Base-by-base conservation (phyloP, 352 stramenopile species). In the Globisporangium solare region DNA sequence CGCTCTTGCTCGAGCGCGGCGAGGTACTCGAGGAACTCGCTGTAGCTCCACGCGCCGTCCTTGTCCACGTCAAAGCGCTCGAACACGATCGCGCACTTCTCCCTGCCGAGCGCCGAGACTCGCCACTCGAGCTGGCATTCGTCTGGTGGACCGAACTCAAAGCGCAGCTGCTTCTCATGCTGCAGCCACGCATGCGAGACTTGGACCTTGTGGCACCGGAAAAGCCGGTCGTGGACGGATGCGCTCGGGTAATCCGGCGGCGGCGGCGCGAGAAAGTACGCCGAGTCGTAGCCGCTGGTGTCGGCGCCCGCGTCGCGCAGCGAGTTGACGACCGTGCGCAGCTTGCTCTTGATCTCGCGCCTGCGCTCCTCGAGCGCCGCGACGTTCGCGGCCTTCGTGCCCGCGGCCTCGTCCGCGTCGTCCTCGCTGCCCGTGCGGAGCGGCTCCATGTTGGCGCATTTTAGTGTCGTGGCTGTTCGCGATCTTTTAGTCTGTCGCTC, bases 11-110 rank as follows among this genome's bases (percentile, higher is more conserved):
- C 58, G 17, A 89, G 45, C 15, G 64, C 74, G 3, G 67, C 64
- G 20, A 80, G 55, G 59, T 87, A 91, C 46, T 88, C 78, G 24
- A 73, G 43, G 20, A 91, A 91, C 59, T 91, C 81, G 10, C 51
- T 47, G 43, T 86, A 71, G 15, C 56, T 75, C 81, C 77, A 88
- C 35, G 50, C 47, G 17, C 69, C 74, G 59, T 91, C 76, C 13
- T 61, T 42, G 41, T 89, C 78, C 8, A 51, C 46, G 47, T 91
- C 78, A 37, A 91, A 91, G 13, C 69, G 45, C 18, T 67, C 52
- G 61, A 79, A 91, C 17, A 91, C 54, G 14, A 41, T 47, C 15
- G 47, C 50, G 60, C 81, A 91, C 54, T 86, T 85, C 43, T 64
- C 71, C 22, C 63, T 41, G 11, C 75, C 75, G 45, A 88, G 57